Evolutionary conservation across 2,329 filamentous ascomycete species (phyloP).

Genomic region (Eutypella sp.): DNA sequence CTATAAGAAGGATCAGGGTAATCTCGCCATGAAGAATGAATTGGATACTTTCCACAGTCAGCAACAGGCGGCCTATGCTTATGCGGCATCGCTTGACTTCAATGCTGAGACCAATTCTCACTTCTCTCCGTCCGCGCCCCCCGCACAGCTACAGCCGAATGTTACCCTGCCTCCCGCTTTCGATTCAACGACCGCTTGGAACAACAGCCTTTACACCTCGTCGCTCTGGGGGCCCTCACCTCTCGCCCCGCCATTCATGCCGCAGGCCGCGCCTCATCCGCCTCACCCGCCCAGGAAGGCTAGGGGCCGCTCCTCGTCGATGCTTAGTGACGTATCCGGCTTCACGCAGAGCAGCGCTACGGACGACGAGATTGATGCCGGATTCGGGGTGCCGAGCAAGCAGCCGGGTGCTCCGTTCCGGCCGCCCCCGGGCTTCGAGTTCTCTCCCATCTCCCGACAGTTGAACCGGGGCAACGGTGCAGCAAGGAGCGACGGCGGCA

Average conservation of each 20-base stretch:
- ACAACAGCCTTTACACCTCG: constrained; percentile 26
- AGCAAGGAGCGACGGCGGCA: constrained; percentile 34
- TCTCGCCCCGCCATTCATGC: constrained; percentile 34
- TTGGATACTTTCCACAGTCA: constrained; percentile 35
- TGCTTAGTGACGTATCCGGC: constrained; percentile 63
- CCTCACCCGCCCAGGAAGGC: constrained; percentile 32
- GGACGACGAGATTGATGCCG: constrained; percentile 33
- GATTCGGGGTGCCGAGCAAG: constrained; percentile 10
- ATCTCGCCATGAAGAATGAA: constrained; percentile 32
- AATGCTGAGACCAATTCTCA: constrained; percentile 17
- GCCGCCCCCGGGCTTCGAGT: constrained; percentile 21
- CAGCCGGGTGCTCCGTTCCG: constrained; percentile 14
- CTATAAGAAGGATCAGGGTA: constrained; percentile 35
- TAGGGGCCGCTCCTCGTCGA: constrained; percentile 58
- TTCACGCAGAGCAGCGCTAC: constrained; percentile 59
- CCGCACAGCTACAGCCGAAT: constrained; percentile 12
- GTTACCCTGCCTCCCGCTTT: constrained; percentile 13
- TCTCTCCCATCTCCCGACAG: constrained; percentile 20
- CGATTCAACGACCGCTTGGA: constrained; percentile 26
- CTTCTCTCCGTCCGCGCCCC: constrained; percentile 16
- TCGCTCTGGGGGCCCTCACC: constrained; percentile 29
- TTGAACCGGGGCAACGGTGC: constrained; percentile 23
- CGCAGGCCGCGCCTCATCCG: constrained; percentile 23
- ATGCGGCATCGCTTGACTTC: constrained; percentile 27
- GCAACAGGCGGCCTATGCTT: constrained; percentile 26